Evolutionary conservation across 148 eudicot genomes (phyloP).

Genomic region (Amaranthus cruentus): DNA sequence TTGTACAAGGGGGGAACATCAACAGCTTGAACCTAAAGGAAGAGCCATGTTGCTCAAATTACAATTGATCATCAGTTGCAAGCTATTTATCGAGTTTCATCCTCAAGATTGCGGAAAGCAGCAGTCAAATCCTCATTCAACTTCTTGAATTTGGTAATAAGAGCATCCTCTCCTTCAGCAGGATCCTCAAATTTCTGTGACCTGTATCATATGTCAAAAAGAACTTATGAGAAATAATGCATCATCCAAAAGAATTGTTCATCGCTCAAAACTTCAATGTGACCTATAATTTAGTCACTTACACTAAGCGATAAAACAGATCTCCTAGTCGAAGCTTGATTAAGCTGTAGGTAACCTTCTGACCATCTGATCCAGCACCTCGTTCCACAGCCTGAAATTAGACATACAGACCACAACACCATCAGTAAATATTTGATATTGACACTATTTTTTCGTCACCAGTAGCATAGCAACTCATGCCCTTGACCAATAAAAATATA

Average conservation of each 20-base stretch:
- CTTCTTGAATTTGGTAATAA: conserved; percentile 71
- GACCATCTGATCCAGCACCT: conserved; percentile 92
- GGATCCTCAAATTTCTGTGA: conserved; percentile 95
- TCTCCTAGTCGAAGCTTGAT: conserved; percentile 88
- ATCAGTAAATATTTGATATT: not conserved
- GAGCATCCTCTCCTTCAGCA: conserved; percentile 78
- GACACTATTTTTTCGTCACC: no score
- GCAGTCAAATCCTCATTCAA: conserved; percentile 64
- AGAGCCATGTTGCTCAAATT: conserved; percentile 10
- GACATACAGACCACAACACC: not conserved
- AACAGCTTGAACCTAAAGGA: conserved; percentile 8
- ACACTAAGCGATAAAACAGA: conserved; percentile 87
- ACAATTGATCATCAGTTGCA: not conserved
- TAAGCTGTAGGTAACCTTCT: conserved; percentile 67
- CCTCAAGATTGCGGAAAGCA: conserved; percentile 91
- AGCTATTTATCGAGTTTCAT: conserved; percentile 63
- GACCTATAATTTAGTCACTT: conserved; percentile 31
- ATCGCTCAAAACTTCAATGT: not conserved
- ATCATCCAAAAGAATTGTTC: not conserved
- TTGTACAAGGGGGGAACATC: conserved; percentile 21
- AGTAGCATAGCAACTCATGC: no score
- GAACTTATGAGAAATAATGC: not conserved
- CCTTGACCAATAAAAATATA: no score
- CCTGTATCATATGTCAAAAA: conserved; percentile 33
- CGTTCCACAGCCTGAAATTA: conserved; percentile 79